These are phyloP conservation scores for Mucuna pruriens DNA, from an alignment of 306 rosid genomes.

Conservation along the genomic window DNA sequence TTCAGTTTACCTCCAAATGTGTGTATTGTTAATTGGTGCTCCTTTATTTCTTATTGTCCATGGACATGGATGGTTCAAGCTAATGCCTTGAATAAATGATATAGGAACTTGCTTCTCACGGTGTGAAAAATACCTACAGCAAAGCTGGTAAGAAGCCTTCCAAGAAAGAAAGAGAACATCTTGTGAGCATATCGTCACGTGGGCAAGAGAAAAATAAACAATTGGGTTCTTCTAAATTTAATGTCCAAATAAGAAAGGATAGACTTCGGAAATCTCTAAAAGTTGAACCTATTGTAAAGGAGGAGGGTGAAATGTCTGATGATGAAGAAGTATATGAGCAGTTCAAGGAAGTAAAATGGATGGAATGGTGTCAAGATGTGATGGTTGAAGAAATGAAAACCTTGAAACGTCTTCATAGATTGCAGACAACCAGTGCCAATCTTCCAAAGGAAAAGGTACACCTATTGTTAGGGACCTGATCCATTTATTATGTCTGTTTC, in stretches of 20 bases:
- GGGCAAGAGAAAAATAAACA: constrained; percentile 68
- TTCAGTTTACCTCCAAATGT: neutral
- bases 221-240: constrained; percentile 45
- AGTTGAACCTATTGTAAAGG: constrained; percentile 80
- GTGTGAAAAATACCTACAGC: constrained; percentile 63
- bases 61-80: constrained; percentile 7
- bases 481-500: too few species aligned
- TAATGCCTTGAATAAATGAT: constrained; percentile 30
- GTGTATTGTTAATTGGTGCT: neutral
- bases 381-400: constrained; percentile 84
- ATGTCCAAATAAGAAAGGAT: constrained; percentile 58
- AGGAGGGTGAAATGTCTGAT: constrained; percentile 99
- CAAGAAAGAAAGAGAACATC: constrained; percentile 74
- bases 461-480: too few species aligned
- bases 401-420: constrained; percentile 75
- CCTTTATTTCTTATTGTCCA: constrained; percentile 11
- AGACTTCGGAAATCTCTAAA: constrained; percentile 61
- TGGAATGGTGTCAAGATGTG: constrained; percentile 99
- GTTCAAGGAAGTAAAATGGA: constrained; percentile 97
- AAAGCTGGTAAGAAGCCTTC: constrained; percentile 73
- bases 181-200: constrained; percentile 52
- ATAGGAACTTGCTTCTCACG: constrained; percentile 83
- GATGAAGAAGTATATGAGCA: constrained; percentile 93
- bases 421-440: constrained; percentile 89
- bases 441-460: constrained; percentile 91